These are phyloP conservation scores for Clathrospora elynae DNA, from an alignment of 2,329 filamentous ascomycete genomes.

Conservation along the genomic window DNA sequence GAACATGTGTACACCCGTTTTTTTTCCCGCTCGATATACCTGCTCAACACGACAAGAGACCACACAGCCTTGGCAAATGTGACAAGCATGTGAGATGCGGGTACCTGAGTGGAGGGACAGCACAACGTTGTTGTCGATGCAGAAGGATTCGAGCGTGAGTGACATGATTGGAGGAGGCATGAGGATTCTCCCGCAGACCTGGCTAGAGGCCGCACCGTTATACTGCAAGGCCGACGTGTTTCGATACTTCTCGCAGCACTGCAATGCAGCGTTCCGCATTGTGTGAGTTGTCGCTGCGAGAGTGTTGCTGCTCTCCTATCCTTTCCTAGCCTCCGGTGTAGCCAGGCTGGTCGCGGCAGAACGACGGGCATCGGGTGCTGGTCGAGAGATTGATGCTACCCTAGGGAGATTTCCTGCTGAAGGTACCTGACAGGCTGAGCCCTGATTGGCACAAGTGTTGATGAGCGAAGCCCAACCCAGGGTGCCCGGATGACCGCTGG, in stretches of 20 bases:
- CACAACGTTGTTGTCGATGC: constrained; percentile 13
- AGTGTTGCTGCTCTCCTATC: no score
- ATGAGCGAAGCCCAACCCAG: constrained; percentile 25
- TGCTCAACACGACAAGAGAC: neutral
- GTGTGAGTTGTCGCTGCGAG: constrained; percentile 23
- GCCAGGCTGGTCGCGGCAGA: neutral
- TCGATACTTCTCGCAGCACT: constrained; percentile 26
- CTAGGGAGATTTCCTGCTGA: no score
- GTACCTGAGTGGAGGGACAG: constrained; percentile 25
- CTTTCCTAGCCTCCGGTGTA: no score
- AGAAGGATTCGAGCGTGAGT: constrained; percentile 13
- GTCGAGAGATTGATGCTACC: constrained; percentile 28
- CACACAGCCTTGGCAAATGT: constrained; percentile 2
- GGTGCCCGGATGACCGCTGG: constrained; percentile 16
- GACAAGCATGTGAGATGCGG: constrained; percentile 16
- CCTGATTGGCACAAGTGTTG: constrained; percentile 18
- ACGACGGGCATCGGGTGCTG: constrained; percentile 18
- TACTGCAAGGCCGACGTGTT: constrained; percentile 39
- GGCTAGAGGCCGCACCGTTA: constrained; percentile 24
- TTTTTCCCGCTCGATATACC: constrained; percentile 12
- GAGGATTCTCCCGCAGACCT: constrained; percentile 12
- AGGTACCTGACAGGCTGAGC: constrained; percentile 11
- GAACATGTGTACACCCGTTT: constrained; percentile 15
- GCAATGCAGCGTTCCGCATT: constrained; percentile 19
- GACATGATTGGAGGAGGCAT: constrained; percentile 19